A percentile compares a stretch with the other conserved stretches of the same genome.
Conservation (phyloP, 441 rosid species). For the Pelargonium fulgidum region DNA sequence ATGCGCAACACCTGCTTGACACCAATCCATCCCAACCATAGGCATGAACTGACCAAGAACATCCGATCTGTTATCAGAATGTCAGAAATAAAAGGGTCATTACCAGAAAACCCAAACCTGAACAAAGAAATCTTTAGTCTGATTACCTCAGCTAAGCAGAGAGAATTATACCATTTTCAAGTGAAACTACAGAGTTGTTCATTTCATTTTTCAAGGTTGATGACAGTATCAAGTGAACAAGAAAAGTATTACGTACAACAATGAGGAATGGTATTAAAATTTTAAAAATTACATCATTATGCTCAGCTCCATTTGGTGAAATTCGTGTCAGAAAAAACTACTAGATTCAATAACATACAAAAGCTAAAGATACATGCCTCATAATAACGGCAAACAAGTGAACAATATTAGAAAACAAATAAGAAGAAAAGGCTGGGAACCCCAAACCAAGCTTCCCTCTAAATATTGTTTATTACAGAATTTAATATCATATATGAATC, state of each 20-base stretch:
- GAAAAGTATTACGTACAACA: conserved; percentile 5
- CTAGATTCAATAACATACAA: background rate
- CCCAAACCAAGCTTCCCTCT: conserved; percentile 8
- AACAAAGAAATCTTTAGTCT: background rate
- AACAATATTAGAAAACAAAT: background rate
- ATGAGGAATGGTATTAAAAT: conserved; percentile 10
- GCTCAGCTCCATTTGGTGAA: conserved; percentile 15
- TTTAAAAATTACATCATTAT: conserved; percentile 6
- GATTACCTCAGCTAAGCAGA: background rate
- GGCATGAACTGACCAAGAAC: conserved; percentile 99
- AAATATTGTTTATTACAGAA: background rate
- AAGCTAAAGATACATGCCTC: conserved; percentile 10
- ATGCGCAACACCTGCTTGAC: conserved; percentile 91
- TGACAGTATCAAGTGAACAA: conserved; percentile 12
- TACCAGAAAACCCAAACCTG: conserved; percentile 12
- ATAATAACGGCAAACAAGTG: conserved; percentile 3
- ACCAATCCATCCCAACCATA: conserved; percentile 91
- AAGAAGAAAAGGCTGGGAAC: background rate
- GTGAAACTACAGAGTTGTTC: conserved; percentile 11
- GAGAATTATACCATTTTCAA: conserved; percentile 12
- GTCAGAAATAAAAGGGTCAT: conserved; percentile 10
- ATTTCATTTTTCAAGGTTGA: conserved; percentile 15
- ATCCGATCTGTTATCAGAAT: conserved; percentile 63
- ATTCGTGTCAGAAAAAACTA: conserved; percentile 6
- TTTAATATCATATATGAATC: background rate